Evolutionary conservation across 106 monocot genomes (phyloP).

Genomic region (Acanthochlamys bracteata): DNA sequence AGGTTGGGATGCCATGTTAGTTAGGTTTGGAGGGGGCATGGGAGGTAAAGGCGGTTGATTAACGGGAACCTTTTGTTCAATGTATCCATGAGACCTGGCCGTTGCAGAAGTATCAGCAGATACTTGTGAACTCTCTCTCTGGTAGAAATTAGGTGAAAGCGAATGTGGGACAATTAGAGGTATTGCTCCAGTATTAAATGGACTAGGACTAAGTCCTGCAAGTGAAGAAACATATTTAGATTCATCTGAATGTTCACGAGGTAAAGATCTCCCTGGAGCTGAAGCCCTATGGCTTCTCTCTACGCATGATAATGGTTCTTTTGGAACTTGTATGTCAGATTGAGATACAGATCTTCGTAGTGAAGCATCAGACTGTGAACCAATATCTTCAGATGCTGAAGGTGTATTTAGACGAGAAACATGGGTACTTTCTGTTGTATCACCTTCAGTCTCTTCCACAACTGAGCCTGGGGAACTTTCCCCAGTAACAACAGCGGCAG

Average conservation of each 20-base stretch:
- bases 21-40: constrained; percentile 57
- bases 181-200: constrained; percentile 15
- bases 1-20: constrained; percentile 27
- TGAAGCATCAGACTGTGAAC: constrained; percentile 18
- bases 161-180: constrained; percentile 23
- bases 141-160: constrained; percentile 23
- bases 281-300: constrained; percentile 23
- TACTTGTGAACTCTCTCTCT: constrained; percentile 33
- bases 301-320: constrained; percentile 21
- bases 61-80: constrained; percentile 30
- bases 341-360: constrained; percentile 15
- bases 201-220: constrained; percentile 21
- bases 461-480: constrained; percentile 76
- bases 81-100: constrained; percentile 38
- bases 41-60: constrained; percentile 87
- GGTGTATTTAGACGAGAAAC: constrained; percentile 18
- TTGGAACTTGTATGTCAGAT: constrained; percentile 9
- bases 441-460: constrained; percentile 71
- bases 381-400: constrained; percentile 25
- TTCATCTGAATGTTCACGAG: constrained; percentile 41
- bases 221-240: constrained; percentile 33
- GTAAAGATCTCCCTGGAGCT: constrained; percentile 18
- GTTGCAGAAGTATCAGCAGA: constrained; percentile 21
- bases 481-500: constrained; percentile 42
- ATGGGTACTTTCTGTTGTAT: constrained; percentile 26